Conservation (phyloP, 495 filamentous ascomycete genomes). For the Lophiotrema nucula region DNA sequence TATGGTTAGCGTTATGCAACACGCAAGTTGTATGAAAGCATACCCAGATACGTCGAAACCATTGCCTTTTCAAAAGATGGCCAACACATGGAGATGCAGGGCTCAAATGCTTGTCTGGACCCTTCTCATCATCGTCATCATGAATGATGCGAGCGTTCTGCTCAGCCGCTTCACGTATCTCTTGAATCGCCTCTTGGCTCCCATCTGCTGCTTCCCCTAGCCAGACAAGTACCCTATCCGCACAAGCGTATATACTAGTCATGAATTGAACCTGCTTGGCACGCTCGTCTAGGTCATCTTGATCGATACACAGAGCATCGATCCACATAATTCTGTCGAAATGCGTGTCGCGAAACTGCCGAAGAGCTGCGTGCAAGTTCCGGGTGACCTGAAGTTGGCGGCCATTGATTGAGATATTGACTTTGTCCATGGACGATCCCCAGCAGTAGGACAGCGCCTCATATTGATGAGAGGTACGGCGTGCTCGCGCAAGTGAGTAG, state of each 20-base stretch:
- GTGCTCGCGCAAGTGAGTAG: not conserved
- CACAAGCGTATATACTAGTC: not conserved
- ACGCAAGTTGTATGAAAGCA: too few relatives aligned
- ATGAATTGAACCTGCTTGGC: not conserved
- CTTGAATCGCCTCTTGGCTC: not conserved
- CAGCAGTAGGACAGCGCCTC: not conserved
- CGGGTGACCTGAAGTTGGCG: not conserved
- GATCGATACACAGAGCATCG: too few relatives aligned
- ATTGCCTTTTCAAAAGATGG: too few relatives aligned
- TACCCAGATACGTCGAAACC: too few relatives aligned
- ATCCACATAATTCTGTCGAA: not conserved
- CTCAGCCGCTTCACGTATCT: too few relatives aligned
- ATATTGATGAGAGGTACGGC: not conserved
- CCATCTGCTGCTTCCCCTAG: not conserved
- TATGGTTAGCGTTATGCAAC: too few relatives aligned
- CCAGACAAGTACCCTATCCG: not conserved
- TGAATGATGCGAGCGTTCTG: too few relatives aligned
- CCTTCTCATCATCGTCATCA: too few relatives aligned
- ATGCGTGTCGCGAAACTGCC: not conserved
- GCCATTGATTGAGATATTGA: not conserved
- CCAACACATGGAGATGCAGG: too few relatives aligned
- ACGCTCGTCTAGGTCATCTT: not conserved
- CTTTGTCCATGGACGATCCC: not conserved
- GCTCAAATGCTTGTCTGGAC: too few relatives aligned
- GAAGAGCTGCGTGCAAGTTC: not conserved